phyloP scores from a whole-genome alignment of 164 flowering plant species.

The Piper betle region DNA sequence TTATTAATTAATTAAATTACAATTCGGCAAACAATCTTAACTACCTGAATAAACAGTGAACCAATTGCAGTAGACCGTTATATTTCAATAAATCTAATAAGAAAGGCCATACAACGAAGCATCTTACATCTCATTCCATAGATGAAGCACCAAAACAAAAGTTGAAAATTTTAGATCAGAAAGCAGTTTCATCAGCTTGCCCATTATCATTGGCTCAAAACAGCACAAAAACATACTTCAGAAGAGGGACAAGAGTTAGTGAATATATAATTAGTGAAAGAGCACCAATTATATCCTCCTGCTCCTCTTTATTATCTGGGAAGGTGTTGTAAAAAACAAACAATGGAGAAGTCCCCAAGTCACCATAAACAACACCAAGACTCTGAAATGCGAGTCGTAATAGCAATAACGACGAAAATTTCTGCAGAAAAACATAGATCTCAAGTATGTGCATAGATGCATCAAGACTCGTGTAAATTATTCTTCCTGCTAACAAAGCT shows the following conservation, averaged over 20 bases:
- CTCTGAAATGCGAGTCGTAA: constrained; percentile 82
- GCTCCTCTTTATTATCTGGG: constrained; percentile 46
- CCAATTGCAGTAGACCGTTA: background rate
- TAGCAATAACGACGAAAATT: constrained; percentile 59
- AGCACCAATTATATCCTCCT: constrained; percentile 84
- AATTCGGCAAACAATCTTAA: background rate
- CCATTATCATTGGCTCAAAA: constrained; percentile 86
- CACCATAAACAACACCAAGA: constrained; percentile 95
- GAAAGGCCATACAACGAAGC: background rate
- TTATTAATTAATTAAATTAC: background rate
- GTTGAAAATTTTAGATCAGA: background rate
- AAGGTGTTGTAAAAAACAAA: constrained; percentile 94
- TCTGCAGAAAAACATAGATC: constrained; percentile 28
- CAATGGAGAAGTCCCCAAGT: constrained; percentile 93
- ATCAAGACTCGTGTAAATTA: background rate
- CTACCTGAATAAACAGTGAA: background rate
- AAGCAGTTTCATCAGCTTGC: constrained; percentile 39
- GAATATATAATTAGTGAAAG: constrained; percentile 92
- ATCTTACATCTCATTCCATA: background rate
- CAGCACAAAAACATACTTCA: constrained; percentile 79
- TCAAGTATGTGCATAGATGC: background rate
- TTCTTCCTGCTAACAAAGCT: too few relatives aligned
- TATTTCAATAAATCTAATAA: background rate
- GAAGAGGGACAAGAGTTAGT: constrained; percentile 71
- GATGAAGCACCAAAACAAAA: background rate